phyloP scores from a whole-genome alignment of 73 alveolate species.

The Tetrahymena borealis region DNA sequence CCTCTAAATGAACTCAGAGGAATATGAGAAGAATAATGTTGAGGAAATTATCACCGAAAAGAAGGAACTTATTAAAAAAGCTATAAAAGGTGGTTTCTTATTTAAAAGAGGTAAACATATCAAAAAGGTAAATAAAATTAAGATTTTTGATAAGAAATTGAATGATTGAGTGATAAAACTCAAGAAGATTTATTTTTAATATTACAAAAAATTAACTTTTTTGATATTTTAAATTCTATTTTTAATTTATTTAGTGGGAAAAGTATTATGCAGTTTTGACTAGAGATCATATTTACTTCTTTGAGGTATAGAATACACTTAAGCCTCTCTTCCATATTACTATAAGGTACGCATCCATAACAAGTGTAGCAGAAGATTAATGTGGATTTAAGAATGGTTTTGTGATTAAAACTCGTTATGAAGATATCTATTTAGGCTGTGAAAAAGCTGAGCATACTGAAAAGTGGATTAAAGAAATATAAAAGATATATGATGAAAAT shows the following conservation, averaged over 20 bases:
- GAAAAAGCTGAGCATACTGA: background rate
- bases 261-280: background rate
- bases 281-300: background rate
- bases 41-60: background rate
- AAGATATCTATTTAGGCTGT: background rate
- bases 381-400: background rate
- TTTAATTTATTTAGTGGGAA: background rate
- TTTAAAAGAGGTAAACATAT: background rate
- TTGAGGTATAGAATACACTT: background rate
- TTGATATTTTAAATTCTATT: background rate
- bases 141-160: too few species aligned
- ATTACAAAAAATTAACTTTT: too few species aligned
- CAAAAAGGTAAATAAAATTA: background rate
- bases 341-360: background rate
- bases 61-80: background rate
- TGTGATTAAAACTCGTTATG: background rate
- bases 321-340: background rate
- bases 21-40: background rate
- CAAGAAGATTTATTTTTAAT: too few species aligned
- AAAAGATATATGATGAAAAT: background rate
- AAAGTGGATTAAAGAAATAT: background rate
- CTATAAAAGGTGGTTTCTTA: background rate
- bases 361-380: background rate
- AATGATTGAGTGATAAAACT: too few species aligned
- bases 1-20: background rate